Conservation (phyloP, 441 rosid genomes). For the Erodium trifolium region DNA sequence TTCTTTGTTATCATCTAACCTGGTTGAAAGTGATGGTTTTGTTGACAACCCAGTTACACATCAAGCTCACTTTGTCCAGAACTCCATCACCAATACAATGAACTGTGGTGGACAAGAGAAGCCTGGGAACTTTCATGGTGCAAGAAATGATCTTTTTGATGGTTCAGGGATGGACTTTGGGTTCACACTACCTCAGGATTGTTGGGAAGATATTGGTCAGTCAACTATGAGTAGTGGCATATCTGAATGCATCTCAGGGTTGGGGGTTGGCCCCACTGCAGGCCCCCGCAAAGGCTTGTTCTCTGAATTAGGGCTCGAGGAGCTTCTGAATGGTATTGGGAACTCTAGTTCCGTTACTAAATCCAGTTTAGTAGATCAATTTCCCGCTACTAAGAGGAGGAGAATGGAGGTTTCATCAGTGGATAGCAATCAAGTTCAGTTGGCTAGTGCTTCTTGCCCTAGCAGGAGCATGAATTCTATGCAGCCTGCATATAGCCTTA, state of each 20-base stretch:
- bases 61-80: constrained; percentile 1
- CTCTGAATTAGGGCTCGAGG: constrained; percentile 61
- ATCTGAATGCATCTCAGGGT: constrained; percentile 29
- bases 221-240: constrained; percentile 15
- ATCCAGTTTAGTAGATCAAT: constrained; percentile 30
- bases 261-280: constrained; percentile 28
- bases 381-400: constrained; percentile 41
- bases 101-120: constrained; percentile 21
- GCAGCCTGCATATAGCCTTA: constrained; percentile 24
- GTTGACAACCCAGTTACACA: constrained; percentile 24
- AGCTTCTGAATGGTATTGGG: constrained; percentile 44
- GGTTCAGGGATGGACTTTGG: constrained; percentile 28
- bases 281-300: constrained; percentile 50
- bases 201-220: constrained; percentile 33
- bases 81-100: constrained; percentile 13
- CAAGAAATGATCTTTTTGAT: constrained; percentile 38
- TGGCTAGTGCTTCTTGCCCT: constrained; percentile 14
- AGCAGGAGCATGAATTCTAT: background rate
- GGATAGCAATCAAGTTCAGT: constrained; percentile 28
- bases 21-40: constrained; percentile 20
- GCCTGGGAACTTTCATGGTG: constrained; percentile 22
- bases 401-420: constrained; percentile 37
- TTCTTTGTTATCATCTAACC: constrained; percentile 21
- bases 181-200: constrained; percentile 20
- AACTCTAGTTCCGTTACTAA: constrained; percentile 24